Evolutionary conservation across 768 basidiomycete species (phyloP).

Genomic region (Mycena filopes): DNA sequence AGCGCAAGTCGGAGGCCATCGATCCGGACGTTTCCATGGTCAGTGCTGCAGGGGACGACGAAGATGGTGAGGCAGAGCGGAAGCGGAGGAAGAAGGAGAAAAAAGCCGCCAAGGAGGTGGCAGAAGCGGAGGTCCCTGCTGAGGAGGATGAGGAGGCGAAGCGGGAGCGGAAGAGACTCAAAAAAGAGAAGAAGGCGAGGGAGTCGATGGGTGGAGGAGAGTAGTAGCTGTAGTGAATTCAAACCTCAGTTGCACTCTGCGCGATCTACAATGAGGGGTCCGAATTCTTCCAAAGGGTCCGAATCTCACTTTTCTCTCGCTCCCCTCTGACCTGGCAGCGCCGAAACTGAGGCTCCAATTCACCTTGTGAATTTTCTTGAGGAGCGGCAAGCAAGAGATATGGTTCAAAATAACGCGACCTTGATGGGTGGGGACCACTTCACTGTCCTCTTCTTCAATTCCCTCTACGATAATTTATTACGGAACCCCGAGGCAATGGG

Average conservation of each 20-base stretch:
- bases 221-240: slow-evolving; percentile 26
- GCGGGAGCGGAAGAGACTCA: slow-evolving; percentile 70
- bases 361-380: no score
- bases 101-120: slow-evolving; percentile 61
- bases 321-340: no score
- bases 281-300: no score
- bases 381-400: no score
- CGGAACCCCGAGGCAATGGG: no score
- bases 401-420: no score
- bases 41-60: slow-evolving; percentile 45
- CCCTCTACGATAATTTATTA: no score
- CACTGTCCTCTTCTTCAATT: no score
- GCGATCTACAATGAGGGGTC: no score
- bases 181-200: slow-evolving; percentile 73
- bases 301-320: neutral
- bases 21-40: slow-evolving; percentile 57
- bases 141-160: slow-evolving; percentile 70
- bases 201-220: slow-evolving; percentile 55
- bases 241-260: neutral
- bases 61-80: slow-evolving; percentile 65
- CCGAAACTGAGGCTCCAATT: no score
- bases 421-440: no score
- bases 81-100: slow-evolving; percentile 74
- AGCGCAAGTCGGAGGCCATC: slow-evolving; percentile 74
- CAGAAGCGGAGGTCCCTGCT: slow-evolving; percentile 40